Conservation (phyloP, 345 rosid species). For the Eucalyptus albens region DNA sequence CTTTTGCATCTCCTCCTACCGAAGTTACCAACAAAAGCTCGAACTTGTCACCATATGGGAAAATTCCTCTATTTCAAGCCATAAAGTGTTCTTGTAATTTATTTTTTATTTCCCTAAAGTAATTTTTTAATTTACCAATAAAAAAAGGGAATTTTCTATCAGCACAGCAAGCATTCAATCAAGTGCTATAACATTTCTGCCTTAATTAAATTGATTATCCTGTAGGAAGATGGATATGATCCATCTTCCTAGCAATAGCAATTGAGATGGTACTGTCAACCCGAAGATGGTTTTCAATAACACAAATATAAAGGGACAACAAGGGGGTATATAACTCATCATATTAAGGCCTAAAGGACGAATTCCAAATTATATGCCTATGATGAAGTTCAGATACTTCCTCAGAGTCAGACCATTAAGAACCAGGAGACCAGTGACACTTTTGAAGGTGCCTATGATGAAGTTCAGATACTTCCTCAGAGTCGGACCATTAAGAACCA, state of each 20-base stretch:
- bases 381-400: neutral
- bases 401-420: neutral
- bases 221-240: neutral
- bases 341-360: neutral
- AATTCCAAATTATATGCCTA: neutral
- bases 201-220: neutral
- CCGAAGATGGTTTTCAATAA: neutral
- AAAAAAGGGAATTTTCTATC: neutral
- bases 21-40: neutral
- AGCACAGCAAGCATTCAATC: neutral
- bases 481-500: neutral
- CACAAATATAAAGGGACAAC: neutral
- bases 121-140: neutral
- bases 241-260: neutral
- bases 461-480: neutral
- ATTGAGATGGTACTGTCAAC: neutral
- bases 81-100: neutral
- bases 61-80: neutral
- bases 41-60: neutral
- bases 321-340: neutral
- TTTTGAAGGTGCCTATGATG: neutral
- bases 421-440: neutral
- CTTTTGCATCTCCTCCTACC: neutral
- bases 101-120: neutral
- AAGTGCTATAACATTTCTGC: neutral